Base-by-base conservation (phyloP, 352 stramenopile species). In the Pythium aristosporum region DNA sequence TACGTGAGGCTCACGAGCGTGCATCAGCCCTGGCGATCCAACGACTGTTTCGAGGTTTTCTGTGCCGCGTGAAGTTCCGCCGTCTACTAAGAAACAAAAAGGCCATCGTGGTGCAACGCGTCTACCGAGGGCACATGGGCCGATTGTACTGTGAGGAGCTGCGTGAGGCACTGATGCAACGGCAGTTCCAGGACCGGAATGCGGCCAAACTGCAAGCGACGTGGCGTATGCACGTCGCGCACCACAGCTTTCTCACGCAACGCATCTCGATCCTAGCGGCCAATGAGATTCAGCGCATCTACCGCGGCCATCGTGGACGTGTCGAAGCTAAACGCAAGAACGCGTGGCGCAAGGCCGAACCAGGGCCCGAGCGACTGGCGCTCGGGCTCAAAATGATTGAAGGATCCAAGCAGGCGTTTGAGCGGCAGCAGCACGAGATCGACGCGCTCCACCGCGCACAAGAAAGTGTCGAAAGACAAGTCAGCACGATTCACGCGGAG, bases 361-460 rank as follows among this genome's bases (percentile, higher is more conserved):
- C 92, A 4, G 94, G 94, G 28, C 86, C 93, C 13, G 90, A 97
- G 69, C 76, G 94, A 18, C 69, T 98, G 18, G 79, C 91, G 46
- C 76, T 98, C 30, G 94, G 94, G 4, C 67, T 98, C 9, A 69
- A 89, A 48, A 79, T 98, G 56, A 97, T 98, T 50, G 93, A 98
- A 66, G 91, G 94, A 41, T 96, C 89, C 5, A 98, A 98, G 63
- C 81, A 91, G 36, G 92, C 91, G 3, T 97, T 98, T 66, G 87
- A 96, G 61, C 73, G 87, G 10, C 93, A 98, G 65, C 92, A 97
- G 64, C 87, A 80, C 57, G 93, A 98, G 62, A 88, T 98, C 30
- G 91, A 98, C 47, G 91, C 89, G 12, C 68, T 98, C 16, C 91
- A 98, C 61, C 82, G 91, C 3, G 89, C 91, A 16, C 93, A 98